Conservation (phyloP, 164 flowering plant species). For the Macadamia integrifolia region DNA sequence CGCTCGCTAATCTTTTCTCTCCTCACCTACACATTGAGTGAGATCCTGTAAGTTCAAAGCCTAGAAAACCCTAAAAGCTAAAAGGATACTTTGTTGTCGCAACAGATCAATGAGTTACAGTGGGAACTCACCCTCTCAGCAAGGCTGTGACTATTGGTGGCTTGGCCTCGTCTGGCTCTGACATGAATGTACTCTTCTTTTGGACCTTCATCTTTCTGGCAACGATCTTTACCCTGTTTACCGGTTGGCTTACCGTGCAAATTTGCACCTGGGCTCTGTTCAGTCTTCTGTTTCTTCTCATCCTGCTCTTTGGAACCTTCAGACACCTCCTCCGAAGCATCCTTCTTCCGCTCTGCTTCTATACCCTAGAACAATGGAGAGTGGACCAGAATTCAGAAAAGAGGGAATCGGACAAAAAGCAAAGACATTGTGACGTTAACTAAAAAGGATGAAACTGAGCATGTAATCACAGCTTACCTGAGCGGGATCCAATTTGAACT, state of each 20-base stretch:
- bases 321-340: conserved; percentile 33
- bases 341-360: conserved; percentile 41
- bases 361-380: conserved; percentile 21
- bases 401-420: not conserved
- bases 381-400: conserved; percentile 4
- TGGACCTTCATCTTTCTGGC: conserved; percentile 46
- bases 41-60: conserved; percentile 12
- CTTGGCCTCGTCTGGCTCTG: conserved; percentile 93
- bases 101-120: not conserved
- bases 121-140: conserved; percentile 73
- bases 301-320: conserved; percentile 39
- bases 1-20: conserved; percentile 8
- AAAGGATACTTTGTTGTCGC: not conserved
- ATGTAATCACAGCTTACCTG: conserved; percentile 44
- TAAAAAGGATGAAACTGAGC: not conserved
- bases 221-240: conserved; percentile 55
- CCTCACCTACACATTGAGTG: conserved; percentile 41
- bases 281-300: conserved; percentile 46
- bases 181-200: conserved; percentile 82
- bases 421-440: not conserved
- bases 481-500: conserved; percentile 25
- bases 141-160: conserved; percentile 97
- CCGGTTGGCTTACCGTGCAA: conserved; percentile 36
- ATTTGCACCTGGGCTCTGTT: conserved; percentile 28
- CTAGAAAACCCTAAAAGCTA: not conserved